Conservation (phyloP, 2,329 filamentous ascomycete species). For the Cladophialophora carrionii region DNA sequence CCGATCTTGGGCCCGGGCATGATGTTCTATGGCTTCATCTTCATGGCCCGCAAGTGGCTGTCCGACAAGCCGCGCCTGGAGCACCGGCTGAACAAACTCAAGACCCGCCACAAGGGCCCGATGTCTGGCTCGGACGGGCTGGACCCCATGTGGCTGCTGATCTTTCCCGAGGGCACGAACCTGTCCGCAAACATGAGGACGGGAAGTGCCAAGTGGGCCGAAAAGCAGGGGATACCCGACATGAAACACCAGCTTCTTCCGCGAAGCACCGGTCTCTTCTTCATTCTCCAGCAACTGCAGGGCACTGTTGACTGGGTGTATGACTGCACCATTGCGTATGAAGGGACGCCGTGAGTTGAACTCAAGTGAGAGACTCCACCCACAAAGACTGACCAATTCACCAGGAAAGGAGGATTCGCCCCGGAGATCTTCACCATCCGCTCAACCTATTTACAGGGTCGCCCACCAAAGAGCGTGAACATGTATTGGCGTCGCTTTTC, state of each 20-base stretch:
- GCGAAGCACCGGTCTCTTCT: slow-evolving; percentile 63
- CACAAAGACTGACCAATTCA: slow-evolving; percentile 24
- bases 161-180: slow-evolving; percentile 69
- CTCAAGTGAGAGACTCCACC: neutral
- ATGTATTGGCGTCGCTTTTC: slow-evolving; percentile 93
- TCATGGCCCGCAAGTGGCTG: slow-evolving; percentile 65
- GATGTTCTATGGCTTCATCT: slow-evolving; percentile 69
- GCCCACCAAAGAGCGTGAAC: slow-evolving; percentile 91
- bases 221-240: slow-evolving; percentile 60
- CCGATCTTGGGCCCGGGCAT: slow-evolving; percentile 65
- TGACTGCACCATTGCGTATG: slow-evolving; percentile 90
- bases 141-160: slow-evolving; percentile 69
- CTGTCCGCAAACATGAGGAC: slow-evolving; percentile 60
- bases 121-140: slow-evolving; percentile 50
- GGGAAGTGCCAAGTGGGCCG: slow-evolving; percentile 60
- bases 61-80: slow-evolving; percentile 63
- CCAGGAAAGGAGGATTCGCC: slow-evolving; percentile 76
- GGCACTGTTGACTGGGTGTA: slow-evolving; percentile 67
- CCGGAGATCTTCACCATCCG: slow-evolving; percentile 86
- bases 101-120: slow-evolving; percentile 55
- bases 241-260: slow-evolving; percentile 65
- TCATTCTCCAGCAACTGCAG: slow-evolving; percentile 63
- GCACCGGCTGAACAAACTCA: slow-evolving; percentile 60
- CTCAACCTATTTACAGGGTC: slow-evolving; percentile 85
- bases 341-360: slow-evolving; percentile 81